phyloP scores from a whole-genome alignment of 768 basidiomycete species.

The Harrya chromipes region DNA sequence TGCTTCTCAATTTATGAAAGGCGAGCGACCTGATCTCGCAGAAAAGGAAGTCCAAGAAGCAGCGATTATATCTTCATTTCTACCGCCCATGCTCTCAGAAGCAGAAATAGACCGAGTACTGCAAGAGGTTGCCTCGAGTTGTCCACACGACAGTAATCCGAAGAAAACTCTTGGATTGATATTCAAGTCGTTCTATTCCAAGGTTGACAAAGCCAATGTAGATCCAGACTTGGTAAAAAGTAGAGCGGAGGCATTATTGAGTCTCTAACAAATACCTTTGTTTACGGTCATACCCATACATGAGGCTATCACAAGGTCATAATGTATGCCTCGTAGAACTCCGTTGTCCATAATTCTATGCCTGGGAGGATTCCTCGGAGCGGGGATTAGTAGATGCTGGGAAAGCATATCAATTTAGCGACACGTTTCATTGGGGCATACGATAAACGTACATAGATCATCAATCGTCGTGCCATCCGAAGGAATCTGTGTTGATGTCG shows the following conservation, averaged over 20 bases:
- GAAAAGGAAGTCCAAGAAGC: constrained; percentile 58
- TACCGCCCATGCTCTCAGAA: constrained; percentile 60
- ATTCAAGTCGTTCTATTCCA: constrained; percentile 61
- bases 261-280: constrained; percentile 1
- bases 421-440: not conserved
- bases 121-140: constrained; percentile 35
- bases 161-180: constrained; percentile 41
- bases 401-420: not conserved
- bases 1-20: constrained; percentile 51
- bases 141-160: constrained; percentile 17
- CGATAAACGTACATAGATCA: constrained; percentile 14
- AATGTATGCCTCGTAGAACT: not conserved
- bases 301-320: not conserved
- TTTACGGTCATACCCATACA: not conserved
- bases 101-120: constrained; percentile 54
- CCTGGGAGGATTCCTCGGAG: not conserved
- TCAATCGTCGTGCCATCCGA: constrained; percentile 6
- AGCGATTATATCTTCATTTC: constrained; percentile 48
- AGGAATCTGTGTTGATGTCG: constrained; percentile 7
- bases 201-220: constrained; percentile 57
- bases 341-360: not conserved
- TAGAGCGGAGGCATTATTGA: constrained; percentile 43
- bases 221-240: constrained; percentile 55
- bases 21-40: constrained; percentile 63
- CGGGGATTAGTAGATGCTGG: not conserved